Evolutionary conservation across 2,329 filamentous ascomycete species (phyloP).

Genomic region (Elsinoe fawcettii): DNA sequence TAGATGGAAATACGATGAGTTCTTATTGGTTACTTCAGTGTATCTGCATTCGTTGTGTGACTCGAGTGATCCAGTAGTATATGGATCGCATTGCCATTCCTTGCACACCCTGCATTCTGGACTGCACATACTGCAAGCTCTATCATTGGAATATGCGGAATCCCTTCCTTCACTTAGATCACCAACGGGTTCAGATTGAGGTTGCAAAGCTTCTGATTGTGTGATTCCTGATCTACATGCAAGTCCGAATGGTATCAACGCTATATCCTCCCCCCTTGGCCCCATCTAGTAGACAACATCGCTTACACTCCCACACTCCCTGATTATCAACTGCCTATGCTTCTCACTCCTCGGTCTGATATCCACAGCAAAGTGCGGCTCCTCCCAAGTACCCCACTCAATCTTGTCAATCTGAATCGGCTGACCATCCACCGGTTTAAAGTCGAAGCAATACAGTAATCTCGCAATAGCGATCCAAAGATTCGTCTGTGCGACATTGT

Average conservation of each 20-base stretch:
- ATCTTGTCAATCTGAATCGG: constrained; percentile 14
- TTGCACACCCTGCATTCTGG: too few relatives aligned
- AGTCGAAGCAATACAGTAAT: constrained; percentile 15
- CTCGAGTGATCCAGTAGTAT: too few relatives aligned
- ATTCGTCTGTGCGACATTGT: constrained; percentile 13
- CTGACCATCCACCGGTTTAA: background rate
- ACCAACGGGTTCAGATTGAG: too few relatives aligned
- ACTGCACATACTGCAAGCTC: too few relatives aligned
- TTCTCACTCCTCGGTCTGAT: constrained; percentile 12
- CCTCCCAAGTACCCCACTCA: constrained; percentile 5
- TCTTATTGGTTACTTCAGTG: background rate
- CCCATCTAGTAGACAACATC: constrained; percentile 7
- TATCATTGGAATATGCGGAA: too few relatives aligned
- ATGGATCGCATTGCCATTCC: too few relatives aligned
- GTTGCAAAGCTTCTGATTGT: too few relatives aligned
- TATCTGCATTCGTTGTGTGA: too few relatives aligned
- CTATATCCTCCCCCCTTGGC: background rate
- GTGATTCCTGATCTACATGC: too few relatives aligned
- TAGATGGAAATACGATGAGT: background rate
- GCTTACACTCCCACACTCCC: constrained; percentile 1
- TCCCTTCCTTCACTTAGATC: too few relatives aligned
- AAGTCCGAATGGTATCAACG: background rate
- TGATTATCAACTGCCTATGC: constrained; percentile 9
- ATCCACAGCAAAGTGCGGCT: constrained; percentile 3
- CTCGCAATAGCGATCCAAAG: constrained; percentile 11